Conservation (phyloP, 352 stramenopile genomes). For the Aphanomyces astaci region DNA sequence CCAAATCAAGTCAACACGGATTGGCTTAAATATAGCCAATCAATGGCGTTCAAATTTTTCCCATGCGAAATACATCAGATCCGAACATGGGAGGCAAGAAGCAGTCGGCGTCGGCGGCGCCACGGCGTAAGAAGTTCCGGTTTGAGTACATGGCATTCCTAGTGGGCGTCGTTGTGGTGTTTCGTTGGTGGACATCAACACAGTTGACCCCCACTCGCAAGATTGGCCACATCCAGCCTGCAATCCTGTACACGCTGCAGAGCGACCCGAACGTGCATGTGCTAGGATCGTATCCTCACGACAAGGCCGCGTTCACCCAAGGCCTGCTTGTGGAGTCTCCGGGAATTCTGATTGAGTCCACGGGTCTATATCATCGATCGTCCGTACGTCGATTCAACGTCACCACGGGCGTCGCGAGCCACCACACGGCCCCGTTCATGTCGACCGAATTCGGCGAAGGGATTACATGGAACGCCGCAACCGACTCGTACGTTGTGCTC, state of each 20-base stretch:
- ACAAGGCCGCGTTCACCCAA: constrained; percentile 78
- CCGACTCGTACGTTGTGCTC: constrained; percentile 80
- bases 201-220: no score
- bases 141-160: background rate
- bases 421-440: constrained; percentile 45
- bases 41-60: no score
- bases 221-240: background rate
- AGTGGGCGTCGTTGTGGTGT: background rate
- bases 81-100: no score
- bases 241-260: background rate
- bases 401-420: constrained; percentile 65
- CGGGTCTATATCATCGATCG: constrained; percentile 82
- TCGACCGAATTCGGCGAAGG: constrained; percentile 86
- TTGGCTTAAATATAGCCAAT: background rate
- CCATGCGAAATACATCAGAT: no score
- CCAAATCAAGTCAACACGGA: no score
- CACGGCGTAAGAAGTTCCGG: background rate
- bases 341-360: constrained; percentile 90
- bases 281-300: constrained; percentile 68
- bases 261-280: constrained; percentile 43
- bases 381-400: constrained; percentile 83
- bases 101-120: background rate
- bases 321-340: constrained; percentile 53
- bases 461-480: constrained; percentile 58
- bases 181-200: background rate